Conservation (phyloP, 495 filamentous ascomycete genomes). For the Aspergillus diversus region DNA sequence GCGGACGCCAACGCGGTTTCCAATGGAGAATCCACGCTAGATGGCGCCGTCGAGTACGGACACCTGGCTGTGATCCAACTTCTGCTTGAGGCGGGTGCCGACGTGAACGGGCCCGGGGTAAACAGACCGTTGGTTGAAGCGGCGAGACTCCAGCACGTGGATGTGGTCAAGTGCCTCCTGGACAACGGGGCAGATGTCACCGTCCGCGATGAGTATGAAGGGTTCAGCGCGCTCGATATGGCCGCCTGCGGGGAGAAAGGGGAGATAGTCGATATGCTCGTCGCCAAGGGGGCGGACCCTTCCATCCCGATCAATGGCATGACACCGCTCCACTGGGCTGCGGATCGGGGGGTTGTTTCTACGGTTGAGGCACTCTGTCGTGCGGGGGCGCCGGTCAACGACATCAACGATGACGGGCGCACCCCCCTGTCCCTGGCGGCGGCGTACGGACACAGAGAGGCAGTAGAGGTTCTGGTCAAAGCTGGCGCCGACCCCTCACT, state of each 20-base stretch:
- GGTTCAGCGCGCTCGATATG: not conserved
- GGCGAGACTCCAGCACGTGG: not conserved
- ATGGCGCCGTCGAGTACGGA: not conserved
- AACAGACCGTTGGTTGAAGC: not conserved
- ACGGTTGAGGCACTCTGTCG: not conserved
- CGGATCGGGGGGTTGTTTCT: not conserved
- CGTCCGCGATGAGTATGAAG: not conserved
- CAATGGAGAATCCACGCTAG: not conserved
- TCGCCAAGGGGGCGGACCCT: not conserved
- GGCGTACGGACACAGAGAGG: not conserved
- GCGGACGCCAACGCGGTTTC: conserved; percentile 1
- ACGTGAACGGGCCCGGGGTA: not conserved
- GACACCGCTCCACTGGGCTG: not conserved
- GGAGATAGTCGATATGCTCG: not conserved
- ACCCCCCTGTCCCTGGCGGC: not conserved
- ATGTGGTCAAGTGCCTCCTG: not conserved
- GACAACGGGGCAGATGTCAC: not conserved
- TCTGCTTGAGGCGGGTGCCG: not conserved
- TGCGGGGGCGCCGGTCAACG: not conserved
- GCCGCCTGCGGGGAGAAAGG: not conserved
- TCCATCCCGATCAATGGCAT: not conserved
- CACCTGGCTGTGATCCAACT: not conserved
- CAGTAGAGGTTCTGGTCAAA: not conserved
- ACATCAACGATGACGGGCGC: not conserved
- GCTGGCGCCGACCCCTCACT: not conserved